Evolutionary conservation across 148 eudicot species (phyloP).

Genomic region (Drosera capensis): DNA sequence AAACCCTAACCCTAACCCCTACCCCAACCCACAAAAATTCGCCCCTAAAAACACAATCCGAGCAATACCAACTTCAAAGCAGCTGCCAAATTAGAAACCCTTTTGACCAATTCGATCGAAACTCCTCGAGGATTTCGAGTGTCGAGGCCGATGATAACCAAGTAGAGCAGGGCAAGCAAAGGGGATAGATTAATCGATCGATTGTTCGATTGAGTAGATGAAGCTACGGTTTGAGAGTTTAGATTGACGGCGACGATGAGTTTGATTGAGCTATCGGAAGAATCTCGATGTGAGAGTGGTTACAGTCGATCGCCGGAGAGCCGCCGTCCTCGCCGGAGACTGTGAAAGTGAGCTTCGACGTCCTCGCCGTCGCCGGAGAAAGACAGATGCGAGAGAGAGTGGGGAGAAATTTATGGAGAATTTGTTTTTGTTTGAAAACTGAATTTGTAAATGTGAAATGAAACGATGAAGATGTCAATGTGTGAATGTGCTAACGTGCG

Average conservation of each 20-base stretch:
- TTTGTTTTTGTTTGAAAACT: too few species aligned
- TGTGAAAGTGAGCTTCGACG: neutral
- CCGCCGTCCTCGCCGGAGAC: neutral
- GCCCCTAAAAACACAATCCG: neutral
- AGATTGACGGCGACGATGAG: neutral
- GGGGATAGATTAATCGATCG: too few species aligned
- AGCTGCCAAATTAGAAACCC: neutral
- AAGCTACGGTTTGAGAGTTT: neutral
- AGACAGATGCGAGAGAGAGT: neutral
- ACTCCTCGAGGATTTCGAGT: neutral
- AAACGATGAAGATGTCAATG: neutral
- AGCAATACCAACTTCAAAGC: neutral
- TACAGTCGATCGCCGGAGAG: neutral
- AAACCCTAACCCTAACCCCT: slow-evolving; percentile 20
- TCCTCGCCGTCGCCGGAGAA: neutral
- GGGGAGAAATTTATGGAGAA: neutral
- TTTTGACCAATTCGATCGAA: neutral
- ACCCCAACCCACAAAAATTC: neutral
- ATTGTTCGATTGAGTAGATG: neutral
- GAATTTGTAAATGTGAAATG: neutral
- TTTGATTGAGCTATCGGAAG: neutral
- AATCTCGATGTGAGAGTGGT: neutral
- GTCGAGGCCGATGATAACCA: neutral
- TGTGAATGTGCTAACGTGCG: too few species aligned
- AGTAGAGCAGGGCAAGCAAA: neutral